Evolutionary conservation across 352 stramenopile species (phyloP).

Genomic region (Pythium plurisporium): DNA sequence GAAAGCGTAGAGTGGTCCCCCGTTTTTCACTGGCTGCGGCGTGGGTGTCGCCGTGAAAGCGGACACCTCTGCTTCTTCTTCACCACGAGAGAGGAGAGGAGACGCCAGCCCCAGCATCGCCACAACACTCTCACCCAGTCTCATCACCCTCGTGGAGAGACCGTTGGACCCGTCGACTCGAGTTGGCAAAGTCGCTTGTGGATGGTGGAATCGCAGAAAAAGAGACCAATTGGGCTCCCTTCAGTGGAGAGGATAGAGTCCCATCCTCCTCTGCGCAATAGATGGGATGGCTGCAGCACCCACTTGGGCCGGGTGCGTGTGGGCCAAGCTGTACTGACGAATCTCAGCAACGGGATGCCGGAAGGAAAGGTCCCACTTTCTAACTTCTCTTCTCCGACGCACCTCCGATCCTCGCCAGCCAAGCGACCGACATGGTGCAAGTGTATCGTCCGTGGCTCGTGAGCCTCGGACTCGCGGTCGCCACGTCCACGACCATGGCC

Average conservation of each 20-base stretch:
- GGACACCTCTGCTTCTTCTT: neutral
- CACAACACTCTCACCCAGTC: neutral
- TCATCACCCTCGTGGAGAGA: neutral
- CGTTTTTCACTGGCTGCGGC: too few relatives aligned
- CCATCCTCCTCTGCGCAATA: too few relatives aligned
- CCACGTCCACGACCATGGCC: neutral
- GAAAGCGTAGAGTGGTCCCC: too few relatives aligned
- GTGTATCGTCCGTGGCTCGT: neutral
- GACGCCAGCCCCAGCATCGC: neutral
- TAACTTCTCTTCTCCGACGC: too few relatives aligned
- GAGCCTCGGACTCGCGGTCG: neutral
- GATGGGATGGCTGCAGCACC: neutral
- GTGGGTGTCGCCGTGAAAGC: too few relatives aligned
- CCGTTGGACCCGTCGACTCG: neutral
- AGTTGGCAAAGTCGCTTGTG: neutral
- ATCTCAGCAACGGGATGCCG: too few relatives aligned
- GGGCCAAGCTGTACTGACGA: too few relatives aligned
- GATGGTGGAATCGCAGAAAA: conserved; percentile 3
- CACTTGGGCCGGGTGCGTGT: too few relatives aligned
- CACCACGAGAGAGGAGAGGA: neutral
- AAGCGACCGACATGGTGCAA: neutral
- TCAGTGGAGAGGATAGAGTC: too few relatives aligned
- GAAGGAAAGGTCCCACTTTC: too few relatives aligned
- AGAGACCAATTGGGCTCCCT: too few relatives aligned
- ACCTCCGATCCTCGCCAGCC: too few relatives aligned